Conservation (phyloP, 805 yeast species). For the Danielozyma ontarioensis region DNA sequence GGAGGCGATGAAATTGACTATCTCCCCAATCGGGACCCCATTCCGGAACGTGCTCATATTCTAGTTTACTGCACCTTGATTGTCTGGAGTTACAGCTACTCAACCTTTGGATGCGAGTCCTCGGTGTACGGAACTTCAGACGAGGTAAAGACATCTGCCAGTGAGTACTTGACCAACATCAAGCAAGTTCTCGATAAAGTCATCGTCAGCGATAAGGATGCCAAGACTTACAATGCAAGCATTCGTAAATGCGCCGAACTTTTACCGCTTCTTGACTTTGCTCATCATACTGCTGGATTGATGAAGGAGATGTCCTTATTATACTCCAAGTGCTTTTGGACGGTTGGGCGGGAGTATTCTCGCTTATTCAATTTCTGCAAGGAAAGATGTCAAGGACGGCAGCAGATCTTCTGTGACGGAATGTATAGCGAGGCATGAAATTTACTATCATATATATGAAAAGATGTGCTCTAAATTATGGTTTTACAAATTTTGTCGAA, state of each 20-base stretch:
- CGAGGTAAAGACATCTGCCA: too few relatives aligned
- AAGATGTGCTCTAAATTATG: too few relatives aligned
- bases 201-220: too few relatives aligned
- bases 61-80: conserved; percentile 2
- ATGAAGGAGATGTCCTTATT: conserved; percentile 37
- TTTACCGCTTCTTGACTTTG: neutral
- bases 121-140: too few relatives aligned
- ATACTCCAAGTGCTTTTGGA: conserved; percentile 42
- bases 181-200: too few relatives aligned
- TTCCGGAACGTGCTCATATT: conserved; percentile 3
- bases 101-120: conserved; percentile 2
- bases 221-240: too few relatives aligned
- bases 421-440: conserved; percentile 35
- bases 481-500: neutral
- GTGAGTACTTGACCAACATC: too few relatives aligned
- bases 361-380: conserved; percentile 49
- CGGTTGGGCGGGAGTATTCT: conserved; percentile 52
- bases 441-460: neutral
- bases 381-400: conserved; percentile 48
- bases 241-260: neutral
- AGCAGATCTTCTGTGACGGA: conserved; percentile 41
- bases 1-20: neutral
- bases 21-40: conserved; percentile 2
- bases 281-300: conserved; percentile 50
- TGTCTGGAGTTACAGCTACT: conserved; percentile 3